Base-by-base conservation (phyloP, 805 yeast genomes). In the Suhomyces sp. region DNA sequence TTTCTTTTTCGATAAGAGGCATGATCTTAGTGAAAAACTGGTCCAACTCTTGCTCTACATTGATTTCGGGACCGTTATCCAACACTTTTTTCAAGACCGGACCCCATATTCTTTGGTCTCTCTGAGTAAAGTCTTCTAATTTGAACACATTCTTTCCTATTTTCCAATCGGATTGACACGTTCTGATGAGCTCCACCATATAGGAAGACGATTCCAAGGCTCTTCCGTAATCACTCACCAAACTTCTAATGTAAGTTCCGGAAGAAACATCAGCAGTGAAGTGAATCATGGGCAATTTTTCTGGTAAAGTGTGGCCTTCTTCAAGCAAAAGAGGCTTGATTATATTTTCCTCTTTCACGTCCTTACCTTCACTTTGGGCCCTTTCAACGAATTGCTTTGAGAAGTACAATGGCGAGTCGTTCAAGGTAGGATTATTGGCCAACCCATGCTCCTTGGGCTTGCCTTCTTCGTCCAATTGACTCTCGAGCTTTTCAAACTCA, bases 161-260 rank as follows among this genome's bases (percentile, higher is more conserved):
- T 39, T 81, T 83, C 97, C 97, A 94, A 44, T 87, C 87, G 2
- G 89, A 89, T 68, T 96, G 99, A 50, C 80, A 76, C 8, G 73
- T 65, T 62, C 99, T 80, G 8, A 83, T 78, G 51, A 94, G 78
- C 58, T 83, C 84, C 7, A 87, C 96, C 97, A 94, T 92, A 63
- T 90, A 90, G 0, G 96, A 89, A 22, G 89, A 82, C 0, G 92
- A 83, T 15, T 86, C 85, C 63, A 92, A 71, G 0, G 93, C 87
- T 53, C 87, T 80, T 1, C 96, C 98, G 43, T 89, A 76, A 62
- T 94, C 99, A 68, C 96, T 89, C 46, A 94, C 78, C 49, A 94
- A 72, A 2, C 97, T 87, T 58, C 99, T 79, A 46, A 94, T 91
- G 62, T 94, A 94, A 0, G 98, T 94, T 1, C 99, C 99, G 0